These are phyloP conservation scores for Xylaria polymorpha DNA, from an alignment of 2,329 filamentous ascomycete species.

Conservation along the genomic window DNA sequence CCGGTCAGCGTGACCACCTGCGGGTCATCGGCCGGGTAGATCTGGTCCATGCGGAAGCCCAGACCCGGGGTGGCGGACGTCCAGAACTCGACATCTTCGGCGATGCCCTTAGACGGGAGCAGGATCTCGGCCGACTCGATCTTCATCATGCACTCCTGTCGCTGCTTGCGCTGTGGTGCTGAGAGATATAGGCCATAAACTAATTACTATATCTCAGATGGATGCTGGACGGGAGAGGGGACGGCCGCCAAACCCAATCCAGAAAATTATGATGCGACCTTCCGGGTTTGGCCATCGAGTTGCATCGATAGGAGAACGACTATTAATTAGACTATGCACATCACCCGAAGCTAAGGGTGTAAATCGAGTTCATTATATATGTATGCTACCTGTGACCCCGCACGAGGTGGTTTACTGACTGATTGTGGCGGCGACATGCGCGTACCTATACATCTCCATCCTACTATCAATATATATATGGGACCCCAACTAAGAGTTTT, in stretches of 20 bases:
- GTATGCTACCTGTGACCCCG: no score
- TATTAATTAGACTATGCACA: not conserved
- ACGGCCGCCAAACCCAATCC: not conserved
- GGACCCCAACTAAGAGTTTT: no score
- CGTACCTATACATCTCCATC: no score
- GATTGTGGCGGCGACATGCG: no score
- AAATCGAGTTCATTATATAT: no score
- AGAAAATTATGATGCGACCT: slow-evolving; percentile 18
- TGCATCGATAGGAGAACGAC: slow-evolving; percentile 5
- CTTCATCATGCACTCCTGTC: slow-evolving; percentile 29
- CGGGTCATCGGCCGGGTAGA: slow-evolving; percentile 41
- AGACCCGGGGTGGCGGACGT: slow-evolving; percentile 33
- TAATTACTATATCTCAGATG: not conserved
- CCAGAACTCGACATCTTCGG: slow-evolving; percentile 40
- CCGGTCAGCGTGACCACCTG: slow-evolving; percentile 35
- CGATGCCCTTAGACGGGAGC: slow-evolving; percentile 39
- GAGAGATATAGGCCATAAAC: slow-evolving; percentile 24
- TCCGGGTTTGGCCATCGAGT: slow-evolving; percentile 28
- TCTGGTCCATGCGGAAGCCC: slow-evolving; percentile 39
- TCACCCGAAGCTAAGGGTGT: no score
- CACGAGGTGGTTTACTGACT: no score
- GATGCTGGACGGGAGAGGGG: slow-evolving; percentile 15
- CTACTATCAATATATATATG: no score
- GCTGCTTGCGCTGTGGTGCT: slow-evolving; percentile 19
- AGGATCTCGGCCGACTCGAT: slow-evolving; percentile 38